A percentile compares a stretch with the other conserved stretches of the same genome.
Evolutionary conservation across 108 stramenopile species (phyloP).

Genomic region (Craspedostauros australis): DNA sequence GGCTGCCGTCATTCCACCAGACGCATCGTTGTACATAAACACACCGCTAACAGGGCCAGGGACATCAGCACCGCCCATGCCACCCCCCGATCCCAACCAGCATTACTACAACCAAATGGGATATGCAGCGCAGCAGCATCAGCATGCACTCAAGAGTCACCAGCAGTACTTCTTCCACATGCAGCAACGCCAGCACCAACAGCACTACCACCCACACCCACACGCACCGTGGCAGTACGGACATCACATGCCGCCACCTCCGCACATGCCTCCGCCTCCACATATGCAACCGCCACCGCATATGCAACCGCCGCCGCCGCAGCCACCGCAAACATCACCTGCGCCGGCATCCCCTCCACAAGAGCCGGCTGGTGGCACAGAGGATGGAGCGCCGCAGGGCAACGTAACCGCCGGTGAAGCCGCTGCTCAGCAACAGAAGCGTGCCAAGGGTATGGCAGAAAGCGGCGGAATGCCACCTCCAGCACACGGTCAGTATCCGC

Average conservation of each 20-base stretch:
- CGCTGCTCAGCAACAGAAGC: constrained; percentile 26
- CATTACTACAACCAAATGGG: constrained; percentile 22
- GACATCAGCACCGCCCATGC: background rate
- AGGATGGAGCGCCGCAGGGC: background rate
- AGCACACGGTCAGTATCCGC: background rate
- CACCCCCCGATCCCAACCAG: constrained; percentile 20
- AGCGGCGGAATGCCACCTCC: background rate
- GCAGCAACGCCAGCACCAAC: constrained; percentile 33
- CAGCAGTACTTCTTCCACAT: constrained; percentile 42
- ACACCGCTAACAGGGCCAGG: too few species aligned
- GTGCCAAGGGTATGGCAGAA: constrained; percentile 8
- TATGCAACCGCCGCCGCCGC: constrained; percentile 1
- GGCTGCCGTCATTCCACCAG: constrained; percentile 7
- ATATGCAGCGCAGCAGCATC: constrained; percentile 28
- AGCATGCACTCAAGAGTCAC: constrained; percentile 26
- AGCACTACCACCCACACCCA: constrained; percentile 20
- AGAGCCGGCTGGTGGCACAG: too few species aligned
- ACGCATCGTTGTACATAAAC: too few species aligned
- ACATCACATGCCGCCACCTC: background rate
- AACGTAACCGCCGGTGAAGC: constrained; percentile 39
- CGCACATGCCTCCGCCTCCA: constrained; percentile 1
- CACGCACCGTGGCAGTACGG: constrained; percentile 27
- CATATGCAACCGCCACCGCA: background rate
- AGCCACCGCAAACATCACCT: constrained; percentile 6
- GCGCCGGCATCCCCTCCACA: background rate